Evolutionary conservation across 2,329 filamentous ascomycete species (phyloP).

Genomic region (Daldinia sp.): DNA sequence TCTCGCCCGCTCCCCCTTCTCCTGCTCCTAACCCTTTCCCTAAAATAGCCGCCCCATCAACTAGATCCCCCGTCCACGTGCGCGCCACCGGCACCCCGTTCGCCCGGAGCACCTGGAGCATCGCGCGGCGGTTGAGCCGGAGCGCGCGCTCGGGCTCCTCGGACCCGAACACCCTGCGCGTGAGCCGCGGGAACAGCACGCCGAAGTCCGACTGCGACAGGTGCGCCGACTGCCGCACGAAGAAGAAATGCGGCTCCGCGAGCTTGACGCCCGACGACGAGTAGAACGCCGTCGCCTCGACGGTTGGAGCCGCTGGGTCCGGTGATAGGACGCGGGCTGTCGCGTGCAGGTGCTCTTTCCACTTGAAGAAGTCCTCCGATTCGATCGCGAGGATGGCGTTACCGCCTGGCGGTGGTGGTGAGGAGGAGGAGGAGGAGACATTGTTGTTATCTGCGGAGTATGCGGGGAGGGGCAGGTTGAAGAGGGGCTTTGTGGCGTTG

Average conservation of each 20-base stretch:
- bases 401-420: slow-evolving; percentile 59
- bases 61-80: slow-evolving; percentile 63
- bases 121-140: slow-evolving; percentile 69
- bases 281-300: slow-evolving; percentile 58
- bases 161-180: slow-evolving; percentile 67
- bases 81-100: slow-evolving; percentile 63
- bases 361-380: slow-evolving; percentile 83
- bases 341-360: slow-evolving; percentile 77
- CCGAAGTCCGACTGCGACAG: slow-evolving; percentile 88
- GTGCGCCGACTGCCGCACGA: slow-evolving; percentile 79
- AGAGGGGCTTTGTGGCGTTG: slow-evolving; percentile 71
- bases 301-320: slow-evolving; percentile 59
- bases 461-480: slow-evolving; percentile 78
- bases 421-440: too few relatives aligned
- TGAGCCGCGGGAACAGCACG: slow-evolving; percentile 80
- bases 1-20: not conserved
- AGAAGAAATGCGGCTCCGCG: slow-evolving; percentile 76
- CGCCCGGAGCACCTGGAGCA: slow-evolving; percentile 66
- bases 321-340: slow-evolving; percentile 75
- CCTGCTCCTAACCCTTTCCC: slow-evolving; percentile 52
- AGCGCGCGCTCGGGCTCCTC: slow-evolving; percentile 70
- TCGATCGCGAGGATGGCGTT: slow-evolving; percentile 76
- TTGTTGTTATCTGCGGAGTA: slow-evolving; percentile 62
- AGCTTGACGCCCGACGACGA: slow-evolving; percentile 54
- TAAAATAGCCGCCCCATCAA: slow-evolving; percentile 57